Base-by-base conservation (phyloP, 805 yeast species). In the Kregervanrija delftensis region DNA sequence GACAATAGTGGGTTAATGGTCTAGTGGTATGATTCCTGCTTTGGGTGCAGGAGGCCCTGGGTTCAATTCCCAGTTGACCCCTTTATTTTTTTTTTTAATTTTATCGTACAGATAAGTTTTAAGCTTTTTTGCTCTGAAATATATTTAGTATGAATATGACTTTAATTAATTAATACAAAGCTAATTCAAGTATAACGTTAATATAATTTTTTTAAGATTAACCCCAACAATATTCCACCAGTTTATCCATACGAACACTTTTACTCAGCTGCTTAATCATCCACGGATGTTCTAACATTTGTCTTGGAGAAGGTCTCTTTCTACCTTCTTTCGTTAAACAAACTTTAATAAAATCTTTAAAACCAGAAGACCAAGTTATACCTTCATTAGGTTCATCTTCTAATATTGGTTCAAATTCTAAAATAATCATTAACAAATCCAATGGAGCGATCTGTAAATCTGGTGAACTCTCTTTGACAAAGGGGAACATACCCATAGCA, bases 261-360 rank as follows among this genome's bases (percentile, higher is more conserved):
- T 81, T 79, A 50, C 67, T 73, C 66, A 77, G 76, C 66, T 86
- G 96, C 2, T 89, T 87, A 13, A 76, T 65, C 44, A 88, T 71
- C 99, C 99, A 93, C 2, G 97, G 97, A 68, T 93, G 99, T 42
- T 71, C 74, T 39, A 93, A 71, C 91, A 93, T 86, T 60, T 93
- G 96, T 54, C 93, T 73, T 8, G 99, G 99, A 41, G 90, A 79
- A 10, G 98, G 96, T 45, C 99, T 70, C 50, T 82, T 82, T 30
- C 70, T 74, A 36, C 87, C 79, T 49, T 87, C 86, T 56, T 89
- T 91, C 50, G 77, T 86, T 47, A 93, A 68, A 57, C 96, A 87
- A 55, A 83, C 84, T 41, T 76, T 76, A 36, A 93, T 72, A 53
- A 93, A 93, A 47, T 83, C 86, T 58, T 87, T 81, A 64, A 93